Evolutionary conservation across 495 filamentous ascomycete species (phyloP).

Genomic region (Durotheca rogersii): DNA sequence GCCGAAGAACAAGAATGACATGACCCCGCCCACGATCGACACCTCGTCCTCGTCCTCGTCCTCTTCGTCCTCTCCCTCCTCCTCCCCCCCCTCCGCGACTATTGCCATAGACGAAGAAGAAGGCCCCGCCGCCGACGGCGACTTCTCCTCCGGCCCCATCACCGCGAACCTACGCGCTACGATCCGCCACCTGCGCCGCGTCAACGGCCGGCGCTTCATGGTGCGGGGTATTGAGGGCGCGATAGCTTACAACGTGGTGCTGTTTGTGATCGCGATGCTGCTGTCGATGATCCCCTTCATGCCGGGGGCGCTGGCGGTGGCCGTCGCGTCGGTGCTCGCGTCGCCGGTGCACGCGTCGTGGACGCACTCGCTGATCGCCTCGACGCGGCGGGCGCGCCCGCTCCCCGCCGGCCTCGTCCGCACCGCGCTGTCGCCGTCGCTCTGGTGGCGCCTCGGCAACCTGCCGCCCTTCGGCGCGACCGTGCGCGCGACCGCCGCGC

Average conservation of each 20-base stretch:
- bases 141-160: no score
- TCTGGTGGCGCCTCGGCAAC: no score
- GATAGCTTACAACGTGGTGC: neutral
- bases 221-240: conserved; percentile 11
- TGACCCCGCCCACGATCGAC: neutral
- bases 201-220: conserved; percentile 9
- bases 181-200: conserved; percentile 31
- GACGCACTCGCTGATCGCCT: conserved; percentile 19
- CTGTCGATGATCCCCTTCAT: conserved; percentile 5
- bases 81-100: no score
- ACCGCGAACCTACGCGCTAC: conserved; percentile 41
- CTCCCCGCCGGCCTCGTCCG: conserved; percentile 16
- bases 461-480: neutral
- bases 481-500: conserved; percentile 11
- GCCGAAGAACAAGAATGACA: neutral
- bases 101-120: conserved; percentile 5
- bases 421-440: no score
- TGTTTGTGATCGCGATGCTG: neutral
- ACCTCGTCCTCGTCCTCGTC: neutral
- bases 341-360: conserved; percentile 10
- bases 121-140: conserved; percentile 1
- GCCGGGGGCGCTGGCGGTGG: neutral
- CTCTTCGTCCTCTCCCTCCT: no score
- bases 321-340: conserved; percentile 6
- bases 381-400: conserved; percentile 2